phyloP scores from a whole-genome alignment of 2,329 filamentous ascomycete species.

The Aureobasidium sp. region DNA sequence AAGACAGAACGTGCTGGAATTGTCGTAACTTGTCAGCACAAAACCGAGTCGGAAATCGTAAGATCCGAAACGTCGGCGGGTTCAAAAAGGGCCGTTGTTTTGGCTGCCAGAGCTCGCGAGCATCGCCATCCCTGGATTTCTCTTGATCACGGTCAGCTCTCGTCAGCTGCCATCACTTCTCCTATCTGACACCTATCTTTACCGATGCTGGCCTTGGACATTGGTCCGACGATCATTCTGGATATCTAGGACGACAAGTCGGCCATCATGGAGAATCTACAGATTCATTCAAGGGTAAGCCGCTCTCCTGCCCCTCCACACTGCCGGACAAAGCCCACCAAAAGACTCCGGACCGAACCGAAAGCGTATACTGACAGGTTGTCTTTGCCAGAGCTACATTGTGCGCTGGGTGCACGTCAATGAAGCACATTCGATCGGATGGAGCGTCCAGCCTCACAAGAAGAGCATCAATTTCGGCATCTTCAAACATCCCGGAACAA shows the following conservation, averaged over 20 bases:
- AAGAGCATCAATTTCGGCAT: constrained; percentile 98
- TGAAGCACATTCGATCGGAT: constrained; percentile 85
- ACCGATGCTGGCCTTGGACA: not conserved
- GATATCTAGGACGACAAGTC: not conserved
- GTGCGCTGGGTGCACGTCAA: constrained; percentile 94
- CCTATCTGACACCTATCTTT: not conserved
- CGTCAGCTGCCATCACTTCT: not conserved
- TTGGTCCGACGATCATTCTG: too few species aligned
- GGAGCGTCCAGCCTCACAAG: constrained; percentile 96
- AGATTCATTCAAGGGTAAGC: constrained; percentile 18
- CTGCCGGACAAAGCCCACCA: too few species aligned
- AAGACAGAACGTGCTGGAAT: too few species aligned
- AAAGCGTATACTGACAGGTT: constrained; percentile 1
- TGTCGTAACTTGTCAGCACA: not conserved
- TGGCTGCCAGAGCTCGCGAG: too few species aligned
- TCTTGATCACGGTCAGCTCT: not conserved
- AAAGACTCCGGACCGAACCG: constrained; percentile 5
- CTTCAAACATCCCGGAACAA: constrained; percentile 87
- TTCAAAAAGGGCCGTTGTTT: constrained; percentile 1
- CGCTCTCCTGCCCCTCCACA: too few species aligned
- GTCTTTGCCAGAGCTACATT: constrained; percentile 73
- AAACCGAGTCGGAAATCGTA: not conserved
- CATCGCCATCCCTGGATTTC: constrained; percentile 4
- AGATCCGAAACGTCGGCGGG: constrained; percentile 9
- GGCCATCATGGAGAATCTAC: constrained; percentile 15